These are phyloP conservation scores for Poteriospumella lacustris DNA, from an alignment of 108 stramenopile genomes.

Conservation along the genomic window DNA sequence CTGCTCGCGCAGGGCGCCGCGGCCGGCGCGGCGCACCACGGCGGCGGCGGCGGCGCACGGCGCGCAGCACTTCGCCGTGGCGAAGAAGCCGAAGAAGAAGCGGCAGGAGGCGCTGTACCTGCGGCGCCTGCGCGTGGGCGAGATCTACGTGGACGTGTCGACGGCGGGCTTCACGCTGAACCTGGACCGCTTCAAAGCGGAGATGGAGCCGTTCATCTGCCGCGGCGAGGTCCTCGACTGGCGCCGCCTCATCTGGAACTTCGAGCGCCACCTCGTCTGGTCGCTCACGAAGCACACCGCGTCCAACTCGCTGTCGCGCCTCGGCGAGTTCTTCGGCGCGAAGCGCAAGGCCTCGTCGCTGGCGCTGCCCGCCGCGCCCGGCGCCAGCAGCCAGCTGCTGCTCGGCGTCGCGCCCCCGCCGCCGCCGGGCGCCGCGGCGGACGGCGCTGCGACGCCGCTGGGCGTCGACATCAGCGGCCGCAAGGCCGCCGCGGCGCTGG, in stretches of 20 bases:
- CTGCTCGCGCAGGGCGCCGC: too few relatives aligned
- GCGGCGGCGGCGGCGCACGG: too few relatives aligned
- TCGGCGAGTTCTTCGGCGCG: neutral
- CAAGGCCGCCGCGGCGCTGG: too few relatives aligned
- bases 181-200: neutral
- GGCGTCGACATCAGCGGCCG: too few relatives aligned
- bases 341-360: neutral
- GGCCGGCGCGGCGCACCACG: too few relatives aligned
- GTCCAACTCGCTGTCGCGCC: neutral
- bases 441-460: too few relatives aligned
- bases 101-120: neutral
- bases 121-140: neutral
- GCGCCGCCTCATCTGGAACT: neutral
- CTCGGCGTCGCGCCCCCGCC: too few relatives aligned
- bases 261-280: neutral
- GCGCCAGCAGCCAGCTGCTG: too few relatives aligned
- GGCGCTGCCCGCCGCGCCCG: neutral
- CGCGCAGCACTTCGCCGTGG: too few relatives aligned
- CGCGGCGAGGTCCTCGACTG: neutral
- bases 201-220: neutral
- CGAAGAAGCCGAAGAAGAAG: slow-evolving; percentile 1
- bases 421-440: too few relatives aligned
- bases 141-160: slow-evolving; percentile 1
- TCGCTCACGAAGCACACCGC: neutral
- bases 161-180: slow-evolving; percentile 13